Evolutionary conservation across 2,329 filamentous ascomycete genomes (phyloP).

Genomic region (Epicoccum sorghinum): DNA sequence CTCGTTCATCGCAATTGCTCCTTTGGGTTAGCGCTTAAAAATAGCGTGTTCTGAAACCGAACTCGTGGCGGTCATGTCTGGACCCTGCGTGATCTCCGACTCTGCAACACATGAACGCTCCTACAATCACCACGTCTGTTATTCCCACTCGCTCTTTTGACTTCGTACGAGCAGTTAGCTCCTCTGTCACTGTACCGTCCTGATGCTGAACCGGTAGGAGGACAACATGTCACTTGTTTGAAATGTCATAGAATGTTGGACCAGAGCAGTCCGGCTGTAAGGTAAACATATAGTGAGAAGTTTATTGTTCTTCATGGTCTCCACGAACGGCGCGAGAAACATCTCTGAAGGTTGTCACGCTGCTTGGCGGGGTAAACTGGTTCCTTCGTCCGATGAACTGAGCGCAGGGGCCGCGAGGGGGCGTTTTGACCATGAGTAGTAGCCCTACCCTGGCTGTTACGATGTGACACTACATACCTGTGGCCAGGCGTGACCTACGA

Average conservation of each 20-base stretch:
- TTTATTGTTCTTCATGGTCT: not conserved
- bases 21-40: conserved; percentile 2
- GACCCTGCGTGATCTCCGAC: conserved; percentile 15
- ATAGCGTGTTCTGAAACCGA: conserved; percentile 16
- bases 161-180: conserved; percentile 3
- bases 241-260: conserved; percentile 14
- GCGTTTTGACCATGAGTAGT: conserved; percentile 16
- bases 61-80: conserved; percentile 27
- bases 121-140: conserved; percentile 6
- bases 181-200: conserved; percentile 16
- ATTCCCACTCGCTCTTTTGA: conserved; percentile 3
- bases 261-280: conserved; percentile 19
- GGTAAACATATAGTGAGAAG: conserved; percentile 3
- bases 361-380: conserved; percentile 31
- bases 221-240: conserved; percentile 11
- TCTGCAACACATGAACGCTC: conserved; percentile 28
- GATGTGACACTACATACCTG: conserved; percentile 16
- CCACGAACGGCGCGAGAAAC: conserved; percentile 7
- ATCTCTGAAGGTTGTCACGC: conserved; percentile 22
- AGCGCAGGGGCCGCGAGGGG: conserved; percentile 27
- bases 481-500: conserved; percentile 26
- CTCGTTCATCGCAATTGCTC: conserved; percentile 19
- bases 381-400: conserved; percentile 21
- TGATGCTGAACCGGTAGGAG: conserved; percentile 23
- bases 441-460: conserved; percentile 22